phyloP scores from a whole-genome alignment of 768 basidiomycete species.

The Pleurotus tuber-regium region DNA sequence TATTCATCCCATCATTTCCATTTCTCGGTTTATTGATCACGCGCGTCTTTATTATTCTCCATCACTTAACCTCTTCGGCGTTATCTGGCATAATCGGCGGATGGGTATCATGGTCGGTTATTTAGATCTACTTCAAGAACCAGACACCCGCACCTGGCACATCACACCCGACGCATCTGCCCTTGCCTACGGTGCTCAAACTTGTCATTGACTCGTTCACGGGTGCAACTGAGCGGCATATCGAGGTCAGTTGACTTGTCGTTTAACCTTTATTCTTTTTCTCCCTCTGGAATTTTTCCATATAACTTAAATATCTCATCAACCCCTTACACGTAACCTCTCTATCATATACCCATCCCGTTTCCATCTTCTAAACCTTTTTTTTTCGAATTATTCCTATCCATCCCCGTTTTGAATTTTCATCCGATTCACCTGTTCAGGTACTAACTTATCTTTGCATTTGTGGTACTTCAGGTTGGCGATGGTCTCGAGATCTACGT shows the following conservation, averaged over 20 bases:
- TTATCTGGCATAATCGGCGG: conserved; percentile 3
- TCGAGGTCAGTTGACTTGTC: conserved; percentile 62
- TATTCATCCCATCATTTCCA: not conserved
- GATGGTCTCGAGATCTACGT: conserved; percentile 94
- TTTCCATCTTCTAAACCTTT: conserved; percentile 6
- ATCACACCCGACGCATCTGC: conserved; percentile 77
- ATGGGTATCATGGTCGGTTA: not conserved
- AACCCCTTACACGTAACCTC: not conserved
- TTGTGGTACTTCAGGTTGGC: conserved; percentile 76
- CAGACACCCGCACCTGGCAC: conserved; percentile 73
- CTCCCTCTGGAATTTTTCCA: not conserved
- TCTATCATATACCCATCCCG: not conserved
- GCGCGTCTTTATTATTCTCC: not conserved
- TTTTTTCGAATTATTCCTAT: conserved; percentile 12
- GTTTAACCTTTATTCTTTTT: not conserved
- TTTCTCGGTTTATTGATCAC: not conserved
- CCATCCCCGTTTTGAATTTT: conserved; percentile 9
- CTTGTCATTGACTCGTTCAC: conserved; percentile 97
- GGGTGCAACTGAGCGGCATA: conserved; percentile 96
- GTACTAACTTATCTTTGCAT: too few species aligned
- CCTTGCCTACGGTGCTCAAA: conserved; percentile 73
- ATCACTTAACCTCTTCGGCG: not conserved
- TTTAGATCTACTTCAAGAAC: conserved; percentile 97
- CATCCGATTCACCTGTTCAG: too few species aligned
- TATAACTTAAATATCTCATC: not conserved